These are phyloP conservation scores for Primulina tabacum DNA, from an alignment of 257 asterid genomes.

Conservation along the genomic window DNA sequence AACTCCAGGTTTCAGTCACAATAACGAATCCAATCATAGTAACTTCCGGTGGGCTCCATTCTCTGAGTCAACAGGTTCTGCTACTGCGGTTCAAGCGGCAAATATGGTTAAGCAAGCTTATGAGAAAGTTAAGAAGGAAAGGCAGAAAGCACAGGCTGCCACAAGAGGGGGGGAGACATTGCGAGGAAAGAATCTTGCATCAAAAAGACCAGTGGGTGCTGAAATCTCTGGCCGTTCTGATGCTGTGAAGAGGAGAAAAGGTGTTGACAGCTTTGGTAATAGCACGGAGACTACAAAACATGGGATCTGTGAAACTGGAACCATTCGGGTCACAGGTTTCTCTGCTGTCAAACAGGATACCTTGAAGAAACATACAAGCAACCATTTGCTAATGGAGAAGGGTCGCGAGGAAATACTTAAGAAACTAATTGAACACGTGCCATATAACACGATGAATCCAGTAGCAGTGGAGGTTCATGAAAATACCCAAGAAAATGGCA, in stretches of 20 bases:
- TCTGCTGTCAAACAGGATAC: conserved; percentile 25
- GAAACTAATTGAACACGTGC: conserved; percentile 31
- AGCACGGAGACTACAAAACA: conserved; percentile 29
- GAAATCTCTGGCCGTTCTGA: conserved; percentile 35
- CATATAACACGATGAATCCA: conserved; percentile 27
- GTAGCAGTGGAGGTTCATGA: conserved; percentile 25
- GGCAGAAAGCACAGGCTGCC: conserved; percentile 70
- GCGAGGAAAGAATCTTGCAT: conserved; percentile 39
- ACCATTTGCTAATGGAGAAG: conserved; percentile 49
- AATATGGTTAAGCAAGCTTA: conserved; percentile 70
- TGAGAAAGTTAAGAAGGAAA: conserved; percentile 68
- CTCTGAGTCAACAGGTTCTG: conserved; percentile 44
- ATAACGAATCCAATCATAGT: conserved; percentile 23
- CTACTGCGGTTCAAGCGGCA: conserved; percentile 64
- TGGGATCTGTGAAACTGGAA: conserved; percentile 28
- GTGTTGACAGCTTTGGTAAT: conserved; percentile 35
- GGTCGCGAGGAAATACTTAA: conserved; percentile 44
- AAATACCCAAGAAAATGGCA: conserved; percentile 26
- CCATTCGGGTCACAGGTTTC: conserved; percentile 12
- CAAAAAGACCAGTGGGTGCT: conserved; percentile 39
- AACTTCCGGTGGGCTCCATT: conserved; percentile 70
- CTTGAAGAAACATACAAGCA: conserved; percentile 25
- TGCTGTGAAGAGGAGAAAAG: conserved; percentile 58
- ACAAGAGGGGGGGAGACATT: conserved; percentile 51
- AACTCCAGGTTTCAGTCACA: conserved; percentile 22